phyloP scores from a whole-genome alignment of 2,329 filamentous ascomycete genomes.

The Talaromyces rugulosus region DNA sequence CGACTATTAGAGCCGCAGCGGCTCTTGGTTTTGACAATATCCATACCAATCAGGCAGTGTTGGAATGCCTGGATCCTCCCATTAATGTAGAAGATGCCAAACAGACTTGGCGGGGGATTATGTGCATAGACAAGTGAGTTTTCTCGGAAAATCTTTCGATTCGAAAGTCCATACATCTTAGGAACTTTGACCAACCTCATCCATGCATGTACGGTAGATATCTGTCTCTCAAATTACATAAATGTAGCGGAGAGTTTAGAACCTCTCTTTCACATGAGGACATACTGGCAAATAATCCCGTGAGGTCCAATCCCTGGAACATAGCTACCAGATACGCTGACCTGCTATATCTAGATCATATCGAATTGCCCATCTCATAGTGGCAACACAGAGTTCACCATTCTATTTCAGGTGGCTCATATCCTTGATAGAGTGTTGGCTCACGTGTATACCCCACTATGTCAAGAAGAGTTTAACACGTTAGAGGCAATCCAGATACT shows the following conservation, averaged over 20 bases:
- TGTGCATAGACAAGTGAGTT: constrained; percentile 4
- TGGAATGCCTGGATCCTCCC: background rate
- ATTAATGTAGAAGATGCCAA: background rate
- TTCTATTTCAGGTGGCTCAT: background rate
- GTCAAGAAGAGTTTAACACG: constrained; percentile 1
- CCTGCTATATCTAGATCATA: background rate
- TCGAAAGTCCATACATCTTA: too few species aligned
- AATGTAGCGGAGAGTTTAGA: background rate
- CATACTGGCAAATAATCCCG: background rate
- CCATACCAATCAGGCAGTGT: background rate
- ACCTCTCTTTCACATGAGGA: background rate
- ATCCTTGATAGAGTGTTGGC: background rate
- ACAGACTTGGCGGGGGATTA: constrained; percentile 1
- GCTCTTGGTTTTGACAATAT: background rate
- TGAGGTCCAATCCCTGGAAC: background rate
- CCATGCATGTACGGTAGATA: background rate
- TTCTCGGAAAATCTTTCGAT: too few species aligned
- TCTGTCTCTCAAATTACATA: background rate
- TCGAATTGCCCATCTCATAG: background rate
- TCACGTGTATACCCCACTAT: background rate
- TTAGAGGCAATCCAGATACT: background rate
- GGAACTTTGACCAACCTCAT: background rate
- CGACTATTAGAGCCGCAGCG: background rate
- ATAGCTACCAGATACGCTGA: background rate
- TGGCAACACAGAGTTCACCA: background rate